Evolutionary conservation across 306 rosid genomes (phyloP), one percentile per base, ranked within the genome.

Genomic region (Cicer arietinum): DNA sequence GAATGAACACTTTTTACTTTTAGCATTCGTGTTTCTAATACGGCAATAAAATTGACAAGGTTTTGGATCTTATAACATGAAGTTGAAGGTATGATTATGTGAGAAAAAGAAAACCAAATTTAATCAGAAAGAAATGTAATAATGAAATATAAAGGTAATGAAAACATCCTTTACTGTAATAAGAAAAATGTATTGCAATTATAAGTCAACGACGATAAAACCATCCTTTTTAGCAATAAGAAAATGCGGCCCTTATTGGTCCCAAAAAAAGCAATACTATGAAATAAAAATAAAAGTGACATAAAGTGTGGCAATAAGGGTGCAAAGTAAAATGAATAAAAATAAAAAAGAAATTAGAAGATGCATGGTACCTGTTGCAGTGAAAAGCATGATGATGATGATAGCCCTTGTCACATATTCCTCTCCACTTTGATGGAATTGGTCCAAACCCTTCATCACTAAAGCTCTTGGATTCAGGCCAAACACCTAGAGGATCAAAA

Each of bases 401-500:
- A 18, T 6, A 6, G 10, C 73, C 86, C 20, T 86, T 88, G 42
- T 88, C 89, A 76, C 96, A 92, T 46, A 88, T 84, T 76, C 97
- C 97, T 86, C 79, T 88, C 97, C 97, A 92, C 83, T 80, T 88
- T 1, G 94, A 64, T 52, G 96, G 97, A 86, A 90, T 78, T 79
- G 93, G 92, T 90, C 96, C 97, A 76, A 86, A 84, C 57, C 82
- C 80, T 46, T 84, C 79, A 12, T 87, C 92, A 67, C 81, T 78
- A 79, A 92, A 92, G 84, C 97, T 90, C 77, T 87, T 83, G 2
- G 97, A 92, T 84, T 90, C 88, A 44, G 96, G 90, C 97, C 97
- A 90, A 58, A 84, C 96, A 1, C 97, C 97, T 90, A 71, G 3
- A 65, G 6, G 14, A 3, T 59, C 16, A 30, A 53, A 51, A 9